A percentile compares a stretch with the other conserved stretches of the same genome.
phyloP scores from a whole-genome alignment of 1,139 yeast genomes.

The Candida tetrigidarum region DNA sequence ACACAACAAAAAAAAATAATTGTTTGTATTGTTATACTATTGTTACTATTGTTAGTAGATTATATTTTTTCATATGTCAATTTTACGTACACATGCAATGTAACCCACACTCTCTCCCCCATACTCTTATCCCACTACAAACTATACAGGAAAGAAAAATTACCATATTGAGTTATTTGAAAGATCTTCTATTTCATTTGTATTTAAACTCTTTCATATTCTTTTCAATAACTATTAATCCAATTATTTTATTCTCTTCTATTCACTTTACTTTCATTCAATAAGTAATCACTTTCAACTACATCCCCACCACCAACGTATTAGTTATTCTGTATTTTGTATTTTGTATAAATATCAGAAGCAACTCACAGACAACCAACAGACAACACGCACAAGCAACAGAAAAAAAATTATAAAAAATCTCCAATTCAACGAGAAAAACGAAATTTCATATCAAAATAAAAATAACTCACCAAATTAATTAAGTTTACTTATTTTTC shows the following conservation, averaged over 20 bases:
- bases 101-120: too few species aligned
- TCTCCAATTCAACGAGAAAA: too few species aligned
- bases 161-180: constrained; percentile 3
- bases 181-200: not conserved
- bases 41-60: too few species aligned
- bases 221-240: not conserved
- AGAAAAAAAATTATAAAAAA: not conserved
- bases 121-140: too few species aligned
- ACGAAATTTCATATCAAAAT: too few species aligned
- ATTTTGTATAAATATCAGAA: not conserved
- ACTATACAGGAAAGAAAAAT: not conserved
- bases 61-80: too few species aligned
- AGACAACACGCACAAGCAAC: not conserved
- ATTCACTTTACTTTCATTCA: not conserved
- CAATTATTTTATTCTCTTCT: not conserved
- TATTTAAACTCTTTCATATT: too few species aligned
- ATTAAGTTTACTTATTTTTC: too few species aligned
- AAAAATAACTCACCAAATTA: too few species aligned
- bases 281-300: not conserved
- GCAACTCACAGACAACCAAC: not conserved
- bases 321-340: not conserved
- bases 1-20: too few species aligned
- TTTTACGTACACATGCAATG: too few species aligned
- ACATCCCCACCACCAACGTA: not conserved
- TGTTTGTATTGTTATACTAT: too few species aligned